Base-by-base conservation (phyloP, 192 early-diverging fungal genomes). In the Anaeromyces robustus region DNA sequence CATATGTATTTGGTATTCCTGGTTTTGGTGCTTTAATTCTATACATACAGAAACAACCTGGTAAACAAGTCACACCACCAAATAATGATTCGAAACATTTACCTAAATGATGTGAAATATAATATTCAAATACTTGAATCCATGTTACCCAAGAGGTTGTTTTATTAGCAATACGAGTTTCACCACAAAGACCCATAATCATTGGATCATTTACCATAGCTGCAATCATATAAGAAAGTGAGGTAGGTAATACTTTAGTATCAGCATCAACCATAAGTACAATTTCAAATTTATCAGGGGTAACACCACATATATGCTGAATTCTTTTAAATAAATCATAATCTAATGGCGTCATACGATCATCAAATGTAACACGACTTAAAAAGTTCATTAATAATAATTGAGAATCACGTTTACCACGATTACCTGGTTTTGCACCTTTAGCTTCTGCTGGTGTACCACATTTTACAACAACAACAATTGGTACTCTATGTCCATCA, bases 101-200 rank as follows among this genome's bases (percentile, higher is more conserved):
- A 80, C 92, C 92, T 81, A 98, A 89, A 84, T 99, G 96, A 83
- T 99, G 97, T 39, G 95, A 96, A 80, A 97, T 98, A 84, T 95
- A 99, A 88, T 99, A 99, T 88, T 99, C 97, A 82, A 95, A 99
- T 17, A 99, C 97, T 88, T 82, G 94, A 84, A 99, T 99, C 86
- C 91, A 92, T 2, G 95, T 94, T 9, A 96, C 94, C 93, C 94
- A 91, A 11, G 83, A 94, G 30, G 92, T 92, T 7, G 86, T 89
- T 88, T 96, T 96, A 89, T 99, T 99, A 43, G 90, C 93, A 85
- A 99, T 96, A 85, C 95, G 90, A 26, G 97, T 96, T 86, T 99
- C 97, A 80, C 97, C 96, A 87, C 97, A 97, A 41, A 97, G 87
- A 12, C 97, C 97, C 89, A 95, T 94, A 83, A 99, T 94, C 18